phyloP scores from a whole-genome alignment of 2,329 filamentous ascomycete species.

The Microcyclospora tardicrescens region DNA sequence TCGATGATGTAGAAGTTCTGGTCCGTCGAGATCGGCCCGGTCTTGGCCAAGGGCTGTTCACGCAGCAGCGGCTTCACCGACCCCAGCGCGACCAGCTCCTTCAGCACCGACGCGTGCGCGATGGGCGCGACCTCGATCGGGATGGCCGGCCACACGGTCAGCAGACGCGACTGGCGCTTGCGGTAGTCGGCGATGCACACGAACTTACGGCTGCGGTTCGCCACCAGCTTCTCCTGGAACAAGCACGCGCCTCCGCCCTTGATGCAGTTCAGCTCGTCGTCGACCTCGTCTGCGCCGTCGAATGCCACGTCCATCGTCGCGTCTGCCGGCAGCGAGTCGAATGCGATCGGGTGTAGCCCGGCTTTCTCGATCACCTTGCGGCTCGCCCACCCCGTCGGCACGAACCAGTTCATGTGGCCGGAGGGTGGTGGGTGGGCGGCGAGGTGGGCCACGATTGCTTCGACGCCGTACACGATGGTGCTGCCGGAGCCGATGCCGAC shows the following conservation, averaged over 20 bases:
- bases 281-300: slow-evolving; percentile 94
- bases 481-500: slow-evolving; percentile 72
- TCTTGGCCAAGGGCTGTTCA: slow-evolving; percentile 60
- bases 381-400: slow-evolving; percentile 85
- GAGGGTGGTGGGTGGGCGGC: slow-evolving; percentile 22
- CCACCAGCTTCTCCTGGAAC: slow-evolving; percentile 95
- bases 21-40: slow-evolving; percentile 72
- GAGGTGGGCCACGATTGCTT: slow-evolving; percentile 56
- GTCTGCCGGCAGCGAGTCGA: slow-evolving; percentile 57
- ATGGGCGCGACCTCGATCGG: slow-evolving; percentile 90
- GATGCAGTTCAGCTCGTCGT: slow-evolving; percentile 88
- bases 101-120: slow-evolving; percentile 63
- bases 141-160: slow-evolving; percentile 65
- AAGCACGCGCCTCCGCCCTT: slow-evolving; percentile 96
- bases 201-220: slow-evolving; percentile 37
- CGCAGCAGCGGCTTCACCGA: slow-evolving; percentile 58
- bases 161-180: slow-evolving; percentile 68
- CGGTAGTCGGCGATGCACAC: slow-evolving; percentile 55
- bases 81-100: slow-evolving; percentile 59
- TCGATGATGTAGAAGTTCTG: slow-evolving; percentile 86
- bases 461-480: slow-evolving; percentile 73
- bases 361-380: slow-evolving; percentile 72
- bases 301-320: slow-evolving; percentile 75
- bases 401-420: slow-evolving; percentile 60
- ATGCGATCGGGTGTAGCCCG: slow-evolving; percentile 62